These are phyloP conservation scores for Bolboschoenoplectus hybrid DNA, from an alignment of 202 grass and related monocot genomes.

Conservation along the genomic window DNA sequence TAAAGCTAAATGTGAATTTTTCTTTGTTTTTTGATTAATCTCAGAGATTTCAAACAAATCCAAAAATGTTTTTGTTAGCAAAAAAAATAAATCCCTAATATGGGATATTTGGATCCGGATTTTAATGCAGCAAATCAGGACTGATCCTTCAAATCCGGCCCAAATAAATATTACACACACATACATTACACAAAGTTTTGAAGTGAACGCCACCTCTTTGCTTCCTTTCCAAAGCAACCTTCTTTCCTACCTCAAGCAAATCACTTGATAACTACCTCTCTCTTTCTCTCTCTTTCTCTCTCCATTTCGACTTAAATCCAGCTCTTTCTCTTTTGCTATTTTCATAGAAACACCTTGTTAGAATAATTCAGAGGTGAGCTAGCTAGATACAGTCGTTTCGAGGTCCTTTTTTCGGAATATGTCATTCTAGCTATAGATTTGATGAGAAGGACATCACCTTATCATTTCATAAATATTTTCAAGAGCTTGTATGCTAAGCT, in stretches of 20 bases:
- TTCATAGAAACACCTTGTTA: not conserved
- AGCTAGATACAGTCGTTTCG: not conserved
- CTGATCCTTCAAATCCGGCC: conserved; percentile 33
- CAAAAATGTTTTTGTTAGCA: too few species aligned
- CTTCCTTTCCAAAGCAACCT: conserved; percentile 40
- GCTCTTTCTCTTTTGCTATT: not conserved
- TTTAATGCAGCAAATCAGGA: conserved; percentile 38
- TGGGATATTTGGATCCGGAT: conserved; percentile 31
- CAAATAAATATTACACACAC: conserved; percentile 12
- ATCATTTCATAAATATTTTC: conserved; percentile 7
- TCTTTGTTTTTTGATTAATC: too few species aligned
- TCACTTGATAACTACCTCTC: conserved; percentile 33
- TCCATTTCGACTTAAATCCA: conserved; percentile 8
- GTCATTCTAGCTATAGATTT: conserved; percentile 32
- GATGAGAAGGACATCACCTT: conserved; percentile 37
- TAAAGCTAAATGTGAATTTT: too few species aligned
- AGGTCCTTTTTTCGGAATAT: not conserved
- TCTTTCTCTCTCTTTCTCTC: conserved; percentile 12
- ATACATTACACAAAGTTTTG: conserved; percentile 35
- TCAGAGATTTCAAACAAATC: too few species aligned
- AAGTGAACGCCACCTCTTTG: conserved; percentile 44
- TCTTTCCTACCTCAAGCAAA: conserved; percentile 34
- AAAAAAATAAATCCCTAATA: too few species aligned
- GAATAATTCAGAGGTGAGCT: not conserved
- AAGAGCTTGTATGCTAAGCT: conserved; percentile 28